These are phyloP conservation scores for Cercospora sojina DNA, from an alignment of 2,329 filamentous ascomycete species.

Conservation along the genomic window DNA sequence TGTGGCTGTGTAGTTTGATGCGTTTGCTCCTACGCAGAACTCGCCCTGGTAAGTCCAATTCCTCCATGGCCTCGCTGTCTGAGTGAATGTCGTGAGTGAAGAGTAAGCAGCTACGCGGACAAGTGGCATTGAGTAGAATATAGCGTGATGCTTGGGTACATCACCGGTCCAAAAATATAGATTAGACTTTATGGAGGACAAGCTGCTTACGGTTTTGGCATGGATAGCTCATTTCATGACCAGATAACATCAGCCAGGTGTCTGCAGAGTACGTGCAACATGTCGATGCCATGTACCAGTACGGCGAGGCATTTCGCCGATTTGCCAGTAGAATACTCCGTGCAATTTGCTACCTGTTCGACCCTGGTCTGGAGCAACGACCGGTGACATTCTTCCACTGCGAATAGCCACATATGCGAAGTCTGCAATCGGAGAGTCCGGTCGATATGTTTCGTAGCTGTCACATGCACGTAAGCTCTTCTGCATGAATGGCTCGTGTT, in stretches of 20 bases:
- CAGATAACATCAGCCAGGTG: slow-evolving; percentile 8
- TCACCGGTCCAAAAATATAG: neutral
- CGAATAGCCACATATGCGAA: neutral
- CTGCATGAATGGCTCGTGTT: neutral
- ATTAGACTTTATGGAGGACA: slow-evolving; percentile 10
- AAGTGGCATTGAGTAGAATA: neutral
- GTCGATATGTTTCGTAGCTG: neutral
- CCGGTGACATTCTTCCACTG: neutral
- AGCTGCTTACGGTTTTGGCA: slow-evolving; percentile 4
- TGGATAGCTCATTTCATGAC: slow-evolving; percentile 4
- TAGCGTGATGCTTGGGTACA: slow-evolving; percentile 4
- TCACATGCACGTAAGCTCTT: neutral
- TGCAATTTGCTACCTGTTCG: neutral
- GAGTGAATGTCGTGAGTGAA: neutral
- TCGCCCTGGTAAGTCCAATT: neutral
- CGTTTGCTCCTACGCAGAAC: neutral
- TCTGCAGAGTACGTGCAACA: neutral
- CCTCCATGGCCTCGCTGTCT: neutral
- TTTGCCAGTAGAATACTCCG: neutral
- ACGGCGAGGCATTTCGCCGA: neutral
- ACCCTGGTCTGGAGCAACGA: neutral
- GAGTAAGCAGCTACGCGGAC: neutral
- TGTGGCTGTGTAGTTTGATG: neutral
- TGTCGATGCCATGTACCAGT: neutral
- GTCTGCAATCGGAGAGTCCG: neutral